Conservation (phyloP, 129 eudicot species). For the Logfia minima region DNA sequence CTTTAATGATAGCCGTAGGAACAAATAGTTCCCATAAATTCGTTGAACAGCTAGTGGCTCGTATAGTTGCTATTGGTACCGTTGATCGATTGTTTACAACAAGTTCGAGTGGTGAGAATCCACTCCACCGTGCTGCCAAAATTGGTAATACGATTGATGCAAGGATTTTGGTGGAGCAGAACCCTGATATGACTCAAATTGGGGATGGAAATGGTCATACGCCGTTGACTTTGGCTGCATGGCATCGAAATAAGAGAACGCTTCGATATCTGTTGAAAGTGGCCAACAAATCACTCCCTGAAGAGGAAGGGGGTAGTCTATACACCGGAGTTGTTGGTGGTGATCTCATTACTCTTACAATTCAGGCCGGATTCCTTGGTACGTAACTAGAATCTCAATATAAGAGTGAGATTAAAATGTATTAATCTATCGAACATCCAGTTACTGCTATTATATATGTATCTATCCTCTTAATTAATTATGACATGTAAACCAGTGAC, state of each 20-base stretch:
- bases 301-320: neutral
- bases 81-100: neutral
- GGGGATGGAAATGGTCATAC: neutral
- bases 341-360: conserved; percentile 4
- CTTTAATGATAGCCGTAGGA: conserved; percentile 15
- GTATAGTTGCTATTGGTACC: neutral
- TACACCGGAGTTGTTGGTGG: conserved; percentile 13
- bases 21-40: neutral
- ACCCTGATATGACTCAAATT: neutral
- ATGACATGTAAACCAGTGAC: too few species aligned
- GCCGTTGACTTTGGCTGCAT: conserved; percentile 9
- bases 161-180: conserved; percentile 7
- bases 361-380: conserved; percentile 12
- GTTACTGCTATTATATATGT: neutral
- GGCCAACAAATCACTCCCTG: neutral
- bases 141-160: conserved; percentile 6
- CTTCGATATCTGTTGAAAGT: neutral
- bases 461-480: too few species aligned
- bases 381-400: neutral
- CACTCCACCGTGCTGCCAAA: conserved; percentile 5
- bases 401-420: too few species aligned
- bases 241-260: neutral
- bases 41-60: neutral
- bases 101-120: neutral
- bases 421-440: neutral